Evolutionary conservation across 176 grass and related monocot species (phyloP), one percentile per base, ranked within the genome.

Genomic region (Oryza meridionalis): DNA sequence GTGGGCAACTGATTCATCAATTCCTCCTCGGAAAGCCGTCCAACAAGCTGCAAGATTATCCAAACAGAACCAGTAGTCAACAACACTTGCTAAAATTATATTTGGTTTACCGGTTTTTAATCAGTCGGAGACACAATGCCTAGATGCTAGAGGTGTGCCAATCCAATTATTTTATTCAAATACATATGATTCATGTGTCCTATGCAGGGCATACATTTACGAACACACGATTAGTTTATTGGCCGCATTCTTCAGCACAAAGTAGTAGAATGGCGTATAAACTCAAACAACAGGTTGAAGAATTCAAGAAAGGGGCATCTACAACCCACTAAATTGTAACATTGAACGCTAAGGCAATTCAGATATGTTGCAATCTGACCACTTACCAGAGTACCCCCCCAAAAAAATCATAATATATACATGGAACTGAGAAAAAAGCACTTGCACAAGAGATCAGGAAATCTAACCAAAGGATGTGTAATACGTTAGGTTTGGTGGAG

Each of bases 1-100:
- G 93, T 90, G 65, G 96, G 87, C 51, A 99, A 87, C 14, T 96
- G 93, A 79, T 89, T 83, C 72, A 93, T 94, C 86, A 99, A 86
- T 76, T 96, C 96, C 71, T 99, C 93, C 62, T 90, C 86, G 26
- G 96, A 86, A 82, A 99, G 86, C 8, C 90, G 84, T 15, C 88
- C 91, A 78, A 99, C 88, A 88, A 99, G 88, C 96, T 99, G 83
- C 82, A 88, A 62, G 29, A 73, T 82, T 43, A 81, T 79, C 19
- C 86, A 0, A 84, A 80, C 27, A 79, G 58, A 81, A 44, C 53
- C 68, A 75, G 53, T 8, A 72, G 11, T 89, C 40, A 87, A 87
- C 37, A 67, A 69, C 75, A 24, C 32, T 76, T 81, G 50, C 64
- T 77, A 40, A 53, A 70, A 7, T n/a, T 47, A 7, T 42, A 62